phyloP scores from a whole-genome alignment of 1,284 basidiomycete species.

The Agaricales sp. region DNA sequence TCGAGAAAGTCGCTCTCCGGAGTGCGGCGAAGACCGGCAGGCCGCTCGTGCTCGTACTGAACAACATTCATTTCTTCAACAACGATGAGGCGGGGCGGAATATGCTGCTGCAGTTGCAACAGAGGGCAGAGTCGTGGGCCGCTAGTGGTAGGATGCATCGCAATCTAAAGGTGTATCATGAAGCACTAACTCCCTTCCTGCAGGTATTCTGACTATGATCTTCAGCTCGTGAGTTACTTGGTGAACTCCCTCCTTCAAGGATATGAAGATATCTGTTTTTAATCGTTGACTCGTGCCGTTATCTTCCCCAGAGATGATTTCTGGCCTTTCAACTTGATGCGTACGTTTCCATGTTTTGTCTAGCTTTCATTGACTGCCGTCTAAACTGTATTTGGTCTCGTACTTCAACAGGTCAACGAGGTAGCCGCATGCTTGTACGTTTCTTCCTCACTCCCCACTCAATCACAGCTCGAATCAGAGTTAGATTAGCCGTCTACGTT shows the following conservation, averaged over 20 bases:
- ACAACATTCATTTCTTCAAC: conserved; percentile 70
- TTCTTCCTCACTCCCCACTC: background rate
- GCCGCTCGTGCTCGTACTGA: conserved; percentile 72
- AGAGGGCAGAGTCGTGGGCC: conserved; percentile 78
- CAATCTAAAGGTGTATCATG: conserved; percentile 5
- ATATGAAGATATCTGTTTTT: background rate
- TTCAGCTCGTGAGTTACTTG: conserved; percentile 65
- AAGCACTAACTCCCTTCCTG: conserved; percentile 3
- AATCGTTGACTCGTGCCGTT: conserved; percentile 5
- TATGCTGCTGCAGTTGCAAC: conserved; percentile 75
- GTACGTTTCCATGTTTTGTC: conserved; percentile 27
- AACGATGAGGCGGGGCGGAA: conserved; percentile 72
- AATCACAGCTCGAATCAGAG: too few species aligned
- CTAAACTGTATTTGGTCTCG: conserved; percentile 7
- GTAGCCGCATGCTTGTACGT: conserved; percentile 61
- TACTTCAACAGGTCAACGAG: conserved; percentile 45
- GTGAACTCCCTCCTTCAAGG: too few species aligned
- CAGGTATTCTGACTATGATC: conserved; percentile 70
- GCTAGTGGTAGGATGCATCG: conserved; percentile 47
- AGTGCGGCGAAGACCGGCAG: conserved; percentile 44
- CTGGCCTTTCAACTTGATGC: conserved; percentile 64
- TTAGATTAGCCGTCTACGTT: too few species aligned
- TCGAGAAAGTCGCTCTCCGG: conserved; percentile 77
- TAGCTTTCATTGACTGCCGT: conserved; percentile 6
- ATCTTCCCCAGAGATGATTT: conserved; percentile 53